Conservation (phyloP, 106 monocot genomes). For the Dendrobium officinale region DNA sequence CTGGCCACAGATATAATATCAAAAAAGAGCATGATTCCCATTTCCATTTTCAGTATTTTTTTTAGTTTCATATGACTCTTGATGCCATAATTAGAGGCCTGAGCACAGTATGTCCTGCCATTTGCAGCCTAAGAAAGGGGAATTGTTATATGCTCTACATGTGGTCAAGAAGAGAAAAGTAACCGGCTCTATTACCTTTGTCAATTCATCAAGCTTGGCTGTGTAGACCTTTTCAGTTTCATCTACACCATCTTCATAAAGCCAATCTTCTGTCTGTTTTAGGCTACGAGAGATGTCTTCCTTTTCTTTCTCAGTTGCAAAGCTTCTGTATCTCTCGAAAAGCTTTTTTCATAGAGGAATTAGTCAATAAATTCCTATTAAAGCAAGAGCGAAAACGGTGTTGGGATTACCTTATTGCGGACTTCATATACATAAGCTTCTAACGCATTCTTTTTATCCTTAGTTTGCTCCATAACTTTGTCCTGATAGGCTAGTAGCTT, state of each 20-base stretch:
- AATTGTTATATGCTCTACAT: neutral
- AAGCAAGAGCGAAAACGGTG: neutral
- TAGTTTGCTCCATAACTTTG: constrained; percentile 71
- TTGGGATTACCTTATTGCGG: constrained; percentile 69
- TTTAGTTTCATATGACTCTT: neutral
- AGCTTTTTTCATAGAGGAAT: constrained; percentile 35
- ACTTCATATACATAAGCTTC: constrained; percentile 86
- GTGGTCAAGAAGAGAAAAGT: neutral
- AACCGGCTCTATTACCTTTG: constrained; percentile 35
- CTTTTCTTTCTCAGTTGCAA: constrained; percentile 67
- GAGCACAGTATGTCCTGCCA: neutral
- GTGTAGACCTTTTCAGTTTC: constrained; percentile 70
- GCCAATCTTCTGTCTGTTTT: constrained; percentile 90
- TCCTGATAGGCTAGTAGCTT: constrained; percentile 56
- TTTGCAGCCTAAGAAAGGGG: neutral
- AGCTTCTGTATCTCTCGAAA: constrained; percentile 78
- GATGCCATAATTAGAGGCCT: neutral
- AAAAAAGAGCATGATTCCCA: neutral
- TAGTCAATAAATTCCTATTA: neutral
- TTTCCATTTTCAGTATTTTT: neutral
- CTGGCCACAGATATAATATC: too few relatives aligned
- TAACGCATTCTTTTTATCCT: constrained; percentile 78
- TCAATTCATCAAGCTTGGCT: constrained; percentile 62
- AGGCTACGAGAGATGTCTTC: constrained; percentile 59
- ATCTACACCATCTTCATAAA: constrained; percentile 94